Conservation (phyloP, 495 filamentous ascomycete species). For the Aspergillus nanangensis region DNA sequence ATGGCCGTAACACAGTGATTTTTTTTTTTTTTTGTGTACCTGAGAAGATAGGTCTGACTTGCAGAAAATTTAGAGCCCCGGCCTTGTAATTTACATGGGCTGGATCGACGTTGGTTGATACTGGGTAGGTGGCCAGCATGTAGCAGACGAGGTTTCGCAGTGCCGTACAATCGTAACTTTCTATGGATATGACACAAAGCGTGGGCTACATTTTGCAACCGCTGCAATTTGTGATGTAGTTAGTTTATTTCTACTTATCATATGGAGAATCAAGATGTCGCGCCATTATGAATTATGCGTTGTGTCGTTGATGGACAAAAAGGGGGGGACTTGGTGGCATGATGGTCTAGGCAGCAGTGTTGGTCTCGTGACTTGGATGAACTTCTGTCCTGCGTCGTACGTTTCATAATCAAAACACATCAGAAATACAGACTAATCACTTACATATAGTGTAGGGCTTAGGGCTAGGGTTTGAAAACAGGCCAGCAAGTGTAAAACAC, state of each 20-base stretch:
- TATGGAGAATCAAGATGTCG: background rate
- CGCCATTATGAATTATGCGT: background rate
- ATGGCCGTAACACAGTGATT: too few species aligned
- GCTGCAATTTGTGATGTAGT: background rate
- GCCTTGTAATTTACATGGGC: too few species aligned
- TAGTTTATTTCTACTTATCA: background rate
- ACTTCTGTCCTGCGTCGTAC: background rate
- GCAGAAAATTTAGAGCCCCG: too few species aligned
- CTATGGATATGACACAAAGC: background rate
- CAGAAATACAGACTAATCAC: background rate
- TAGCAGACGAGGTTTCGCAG: background rate
- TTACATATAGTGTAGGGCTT: background rate
- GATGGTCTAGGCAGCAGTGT: background rate
- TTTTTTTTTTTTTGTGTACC: too few species aligned
- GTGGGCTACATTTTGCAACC: background rate
- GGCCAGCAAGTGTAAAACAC: background rate
- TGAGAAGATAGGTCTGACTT: too few species aligned
- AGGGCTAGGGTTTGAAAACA: too few species aligned
- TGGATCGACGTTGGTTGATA: too few species aligned
- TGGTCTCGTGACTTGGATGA: background rate
- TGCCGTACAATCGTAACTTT: background rate
- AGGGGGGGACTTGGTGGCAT: background rate
- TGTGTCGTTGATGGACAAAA: background rate
- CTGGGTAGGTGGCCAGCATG: too few species aligned
- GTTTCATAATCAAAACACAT: background rate